Evolutionary conservation across 179 eudicot species (phyloP), one percentile per base, ranked within the genome.

Genomic region (Beta lomatogona): DNA sequence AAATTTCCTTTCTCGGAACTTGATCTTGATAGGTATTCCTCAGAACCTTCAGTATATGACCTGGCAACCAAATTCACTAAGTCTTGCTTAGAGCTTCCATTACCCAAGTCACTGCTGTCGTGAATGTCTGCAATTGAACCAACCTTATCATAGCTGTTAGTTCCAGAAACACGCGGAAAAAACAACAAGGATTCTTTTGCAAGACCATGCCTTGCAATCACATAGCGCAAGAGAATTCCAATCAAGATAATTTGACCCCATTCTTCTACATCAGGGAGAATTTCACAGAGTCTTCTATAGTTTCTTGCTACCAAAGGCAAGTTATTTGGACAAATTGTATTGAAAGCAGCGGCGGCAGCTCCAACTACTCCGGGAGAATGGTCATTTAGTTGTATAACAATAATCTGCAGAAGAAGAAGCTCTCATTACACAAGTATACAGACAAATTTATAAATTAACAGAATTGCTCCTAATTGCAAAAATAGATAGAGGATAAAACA

Each of bases 331-430:
- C 99, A 97, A 73, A 97, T 88, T 72, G 97, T 91, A 83, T 91
- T 88, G 88, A 94, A 97, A 77, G 99, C 92, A 71, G 98, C 89
- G 55, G 99, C 98, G 65, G 99, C 98, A 77, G 98, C 97, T 83
- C 99, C 99, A 85, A 97, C 92, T 46, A 97, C 97, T 83, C 90
- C 97, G 79, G 98, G 97, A 83, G 99, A 92, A 84, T 89, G 90
- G 82, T 97, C 99, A 85, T 89, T 94, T 69, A 96, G 86, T 83
- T 93, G 89, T 79, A 92, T 87, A 66, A 91, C 98, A 78, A 96
- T 86, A 83, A 94, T 89, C 99, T 96, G 92, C 88, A 25, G 28
- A 25, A 91, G 28, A 77, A 58, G 45, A 76, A 83, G 22, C 7
- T 16, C 36, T 22, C 45, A 25, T 71, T 36, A 63, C 81, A 75